Base-by-base conservation (phyloP, 108 stramenopile species). In the Nitzschia sp. region DNA sequence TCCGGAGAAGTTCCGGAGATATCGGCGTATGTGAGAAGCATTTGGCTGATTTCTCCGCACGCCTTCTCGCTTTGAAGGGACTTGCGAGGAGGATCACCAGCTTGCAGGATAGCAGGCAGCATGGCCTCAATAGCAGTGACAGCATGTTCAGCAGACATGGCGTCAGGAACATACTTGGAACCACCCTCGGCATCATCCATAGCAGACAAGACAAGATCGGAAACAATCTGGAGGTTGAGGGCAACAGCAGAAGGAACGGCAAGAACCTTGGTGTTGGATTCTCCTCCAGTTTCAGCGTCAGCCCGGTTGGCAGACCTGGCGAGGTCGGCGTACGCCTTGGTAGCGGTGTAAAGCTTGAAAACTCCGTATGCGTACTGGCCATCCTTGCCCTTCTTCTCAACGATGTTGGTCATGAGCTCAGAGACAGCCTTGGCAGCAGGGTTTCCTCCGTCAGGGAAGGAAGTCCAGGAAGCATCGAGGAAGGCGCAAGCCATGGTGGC, bases 401-500 rank as follows among this genome's bases (percentile, higher is more conserved):
- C 81, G 59, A 95, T 89, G 82, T 92, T 92, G 52, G 86, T 88
- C 89, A 95, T 92, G 72, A 95, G 89, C 72, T 92, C 90, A 27
- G 93, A 84, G 38, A 92, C 84, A 54, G 90, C 73, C 79, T 87
- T 92, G 69, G 88, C 85, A 35, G 93, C 90, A 15, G 88, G 81
- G 36, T 87, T 85, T 78, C 93, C 93, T 47, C 83, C 73, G 35
- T 94, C 93, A 34, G 93, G 93, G 87, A 94, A 94, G 41, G 87
- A 75, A 32, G 53, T 59, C 88, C 88, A 94, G 5, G 73, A 29
- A 6, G 90, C 90, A 53, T 78, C 90, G 23, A 94, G 87, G 82
- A 94, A 94, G 52, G 90, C 90, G 63, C 93, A 91, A 9, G 90
- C 90, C 93, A 94, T 94, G 84, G 93, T 94, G 33, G 93, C 93